These are phyloP conservation scores for Bauhinia variegata DNA, from an alignment of 306 rosid genomes.

Conservation along the genomic window DNA sequence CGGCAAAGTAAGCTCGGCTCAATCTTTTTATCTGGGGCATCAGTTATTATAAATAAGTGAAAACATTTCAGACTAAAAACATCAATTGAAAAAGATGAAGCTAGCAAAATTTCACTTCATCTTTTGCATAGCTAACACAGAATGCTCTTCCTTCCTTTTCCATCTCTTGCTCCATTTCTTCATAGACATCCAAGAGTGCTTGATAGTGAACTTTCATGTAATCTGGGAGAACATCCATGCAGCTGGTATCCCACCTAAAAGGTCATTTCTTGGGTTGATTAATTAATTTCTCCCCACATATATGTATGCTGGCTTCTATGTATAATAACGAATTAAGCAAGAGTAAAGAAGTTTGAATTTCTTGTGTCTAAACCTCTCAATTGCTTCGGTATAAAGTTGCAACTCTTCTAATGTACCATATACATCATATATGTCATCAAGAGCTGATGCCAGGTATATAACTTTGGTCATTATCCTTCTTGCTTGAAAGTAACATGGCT, in stretches of 20 bases:
- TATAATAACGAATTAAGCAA: too few species aligned
- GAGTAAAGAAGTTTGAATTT: not conserved
- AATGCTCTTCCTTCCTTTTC: slow-evolving; percentile 23
- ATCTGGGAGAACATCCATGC: slow-evolving; percentile 31
- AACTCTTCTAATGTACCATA: not conserved
- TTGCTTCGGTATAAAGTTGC: not conserved
- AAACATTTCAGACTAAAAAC: not conserved
- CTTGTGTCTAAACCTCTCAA: slow-evolving; percentile 38
- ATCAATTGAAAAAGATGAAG: not conserved
- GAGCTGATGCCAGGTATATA: not conserved
- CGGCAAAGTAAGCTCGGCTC: slow-evolving; percentile 14
- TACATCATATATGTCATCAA: not conserved
- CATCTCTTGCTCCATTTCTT: slow-evolving; percentile 35
- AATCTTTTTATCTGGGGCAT: slow-evolving; percentile 7
- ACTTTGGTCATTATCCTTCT: not conserved
- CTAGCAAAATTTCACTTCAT: slow-evolving; percentile 16
- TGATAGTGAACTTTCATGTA: slow-evolving; percentile 25
- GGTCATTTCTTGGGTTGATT: too few species aligned
- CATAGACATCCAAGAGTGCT: slow-evolving; percentile 22
- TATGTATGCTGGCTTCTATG: too few species aligned
- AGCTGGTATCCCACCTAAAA: slow-evolving; percentile 30
- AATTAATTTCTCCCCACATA: too few species aligned
- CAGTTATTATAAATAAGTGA: too few species aligned
- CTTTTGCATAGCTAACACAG: slow-evolving; percentile 27
- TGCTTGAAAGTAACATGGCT: not conserved